Evolutionary conservation across 345 rosid genomes (phyloP).

Genomic region (Pelargonium nanum): DNA sequence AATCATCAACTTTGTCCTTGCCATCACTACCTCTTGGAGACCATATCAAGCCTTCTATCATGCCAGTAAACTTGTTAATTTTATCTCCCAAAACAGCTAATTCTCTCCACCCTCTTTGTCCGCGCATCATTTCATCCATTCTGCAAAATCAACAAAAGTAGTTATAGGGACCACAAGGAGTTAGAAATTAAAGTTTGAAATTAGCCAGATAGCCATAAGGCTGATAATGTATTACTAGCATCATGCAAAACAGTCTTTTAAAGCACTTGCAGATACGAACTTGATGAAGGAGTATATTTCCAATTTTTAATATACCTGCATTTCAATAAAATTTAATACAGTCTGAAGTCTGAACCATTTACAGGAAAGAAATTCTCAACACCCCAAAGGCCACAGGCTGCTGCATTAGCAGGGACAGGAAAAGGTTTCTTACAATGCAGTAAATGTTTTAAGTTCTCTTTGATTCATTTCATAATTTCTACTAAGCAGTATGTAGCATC

Average conservation of each 20-base stretch:
- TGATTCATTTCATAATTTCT: no score
- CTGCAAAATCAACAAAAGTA: conserved; percentile 20
- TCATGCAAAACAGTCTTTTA: neutral
- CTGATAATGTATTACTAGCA: neutral
- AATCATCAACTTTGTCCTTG: conserved; percentile 32
- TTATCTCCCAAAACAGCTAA: conserved; percentile 77
- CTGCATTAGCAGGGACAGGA: neutral
- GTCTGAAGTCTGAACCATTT: neutral
- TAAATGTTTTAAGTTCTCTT: no score
- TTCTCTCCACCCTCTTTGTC: conserved; percentile 95
- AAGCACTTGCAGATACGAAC: neutral
- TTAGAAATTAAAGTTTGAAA: no score
- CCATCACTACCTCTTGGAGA: conserved; percentile 63
- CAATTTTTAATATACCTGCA: neutral
- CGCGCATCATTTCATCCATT: conserved; percentile 98
- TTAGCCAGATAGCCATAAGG: conserved; percentile 5
- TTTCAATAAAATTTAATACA: neutral
- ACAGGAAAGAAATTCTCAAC: neutral
- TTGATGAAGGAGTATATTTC: neutral
- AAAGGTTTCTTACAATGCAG: no score
- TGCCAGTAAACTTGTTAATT: conserved; percentile 72
- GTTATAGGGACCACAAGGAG: neutral
- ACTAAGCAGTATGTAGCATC: no score
- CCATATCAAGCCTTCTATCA: conserved; percentile 94
- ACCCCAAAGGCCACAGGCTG: neutral